These are phyloP conservation scores for Epichloe amarillans DNA, from an alignment of 2,329 filamentous ascomycete genomes.

Conservation along the genomic window DNA sequence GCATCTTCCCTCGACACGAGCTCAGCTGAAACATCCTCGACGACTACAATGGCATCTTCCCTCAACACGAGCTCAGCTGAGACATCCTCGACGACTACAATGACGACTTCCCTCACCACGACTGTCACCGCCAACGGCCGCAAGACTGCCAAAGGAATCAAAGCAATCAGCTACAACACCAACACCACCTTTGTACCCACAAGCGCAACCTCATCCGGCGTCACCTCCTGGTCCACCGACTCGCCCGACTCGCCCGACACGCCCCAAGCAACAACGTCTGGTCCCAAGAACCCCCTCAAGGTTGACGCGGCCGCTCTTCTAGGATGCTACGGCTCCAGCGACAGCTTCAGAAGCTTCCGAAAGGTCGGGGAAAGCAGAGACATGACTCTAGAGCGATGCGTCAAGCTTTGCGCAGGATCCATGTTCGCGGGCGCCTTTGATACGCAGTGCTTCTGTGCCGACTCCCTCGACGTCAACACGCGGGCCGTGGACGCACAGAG, in stretches of 20 bases:
- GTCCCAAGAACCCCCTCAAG: slow-evolving; percentile 16
- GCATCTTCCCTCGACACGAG: not conserved
- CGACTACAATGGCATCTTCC: not conserved
- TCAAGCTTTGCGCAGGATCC: slow-evolving; percentile 21
- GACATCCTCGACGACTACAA: not conserved
- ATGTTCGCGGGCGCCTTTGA: slow-evolving; percentile 28
- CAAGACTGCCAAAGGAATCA: slow-evolving; percentile 2
- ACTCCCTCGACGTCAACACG: slow-evolving; percentile 26
- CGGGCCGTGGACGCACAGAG: slow-evolving; percentile 12
- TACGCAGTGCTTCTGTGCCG: slow-evolving; percentile 32
- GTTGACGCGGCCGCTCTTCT: slow-evolving; percentile 22
- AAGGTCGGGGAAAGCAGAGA: slow-evolving; percentile 14
- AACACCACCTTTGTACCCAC: not conserved
- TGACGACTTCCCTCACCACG: slow-evolving; percentile 11
- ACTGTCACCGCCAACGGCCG: slow-evolving; percentile 14
- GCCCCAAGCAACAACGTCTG: slow-evolving; percentile 4
- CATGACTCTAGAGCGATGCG: slow-evolving; percentile 29
- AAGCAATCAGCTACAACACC: not conserved
- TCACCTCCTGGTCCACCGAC: slow-evolving; percentile 3
- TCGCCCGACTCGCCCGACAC: not conserved
- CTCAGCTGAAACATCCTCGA: not conserved
- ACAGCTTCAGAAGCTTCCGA: slow-evolving; percentile 22
- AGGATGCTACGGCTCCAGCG: slow-evolving; percentile 29
- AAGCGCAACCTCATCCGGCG: not conserved
- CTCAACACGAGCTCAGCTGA: not conserved